Evolutionary conservation across 805 yeast genomes (phyloP).

Genomic region (Barnettozyma sucrosica): DNA sequence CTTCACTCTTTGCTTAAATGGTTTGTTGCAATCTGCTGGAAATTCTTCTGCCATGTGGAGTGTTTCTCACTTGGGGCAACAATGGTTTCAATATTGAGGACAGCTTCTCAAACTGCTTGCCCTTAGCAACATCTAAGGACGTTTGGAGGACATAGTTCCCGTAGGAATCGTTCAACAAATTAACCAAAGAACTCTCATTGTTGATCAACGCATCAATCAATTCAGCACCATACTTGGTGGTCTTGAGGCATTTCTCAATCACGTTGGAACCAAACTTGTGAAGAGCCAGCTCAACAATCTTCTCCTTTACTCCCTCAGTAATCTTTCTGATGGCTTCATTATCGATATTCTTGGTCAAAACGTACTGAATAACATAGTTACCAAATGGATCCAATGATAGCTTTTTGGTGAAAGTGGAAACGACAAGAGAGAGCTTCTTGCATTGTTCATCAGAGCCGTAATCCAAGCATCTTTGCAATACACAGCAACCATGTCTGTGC

Average conservation of each 20-base stretch:
- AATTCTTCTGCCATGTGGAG: slow-evolving; percentile 95
- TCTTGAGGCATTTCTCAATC: slow-evolving; percentile 76
- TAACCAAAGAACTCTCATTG: slow-evolving; percentile 31
- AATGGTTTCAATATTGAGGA: slow-evolving; percentile 64
- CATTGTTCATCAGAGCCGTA: slow-evolving; percentile 74
- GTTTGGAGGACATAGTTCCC: slow-evolving; percentile 97
- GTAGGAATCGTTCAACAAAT: slow-evolving; percentile 78
- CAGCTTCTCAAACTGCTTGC: slow-evolving; percentile 46
- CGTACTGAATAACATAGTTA: slow-evolving; percentile 94
- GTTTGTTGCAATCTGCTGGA: slow-evolving; percentile 51
- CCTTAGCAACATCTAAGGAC: slow-evolving; percentile 56
- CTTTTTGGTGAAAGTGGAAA: slow-evolving; percentile 61
- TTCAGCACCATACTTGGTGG: slow-evolving; percentile 37
- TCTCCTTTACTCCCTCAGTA: slow-evolving; percentile 29
- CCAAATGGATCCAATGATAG: slow-evolving; percentile 92
- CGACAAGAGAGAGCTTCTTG: slow-evolving; percentile 54
- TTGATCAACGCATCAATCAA: slow-evolving; percentile 46
- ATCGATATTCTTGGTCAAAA: slow-evolving; percentile 42
- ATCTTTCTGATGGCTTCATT: slow-evolving; percentile 28
- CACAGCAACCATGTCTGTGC: slow-evolving; percentile 97
- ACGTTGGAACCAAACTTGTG: slow-evolving; percentile 94
- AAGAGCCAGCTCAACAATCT: slow-evolving; percentile 49
- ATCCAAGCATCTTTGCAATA: slow-evolving; percentile 89
- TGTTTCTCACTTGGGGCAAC: slow-evolving; percentile 71
- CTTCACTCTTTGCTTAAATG: background rate